phyloP scores from a whole-genome alignment of 768 basidiomycete genomes.

The Termitomyces sp. region DNA sequence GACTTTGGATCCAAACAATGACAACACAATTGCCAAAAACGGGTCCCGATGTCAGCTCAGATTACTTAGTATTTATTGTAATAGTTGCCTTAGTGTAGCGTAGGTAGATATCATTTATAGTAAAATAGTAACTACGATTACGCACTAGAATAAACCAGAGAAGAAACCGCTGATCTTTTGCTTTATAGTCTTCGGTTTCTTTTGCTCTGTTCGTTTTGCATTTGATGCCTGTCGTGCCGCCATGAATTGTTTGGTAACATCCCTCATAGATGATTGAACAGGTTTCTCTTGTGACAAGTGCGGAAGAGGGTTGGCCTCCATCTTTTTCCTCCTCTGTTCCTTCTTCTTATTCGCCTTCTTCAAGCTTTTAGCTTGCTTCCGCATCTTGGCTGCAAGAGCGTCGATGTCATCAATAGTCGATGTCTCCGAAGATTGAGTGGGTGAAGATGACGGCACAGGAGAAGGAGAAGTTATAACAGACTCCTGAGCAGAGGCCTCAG shows the following conservation, averaged over 20 bases:
- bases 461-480: neutral
- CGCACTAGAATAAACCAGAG: constrained; percentile 8
- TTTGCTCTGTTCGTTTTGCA: neutral
- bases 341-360: constrained; percentile 2
- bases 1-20: constrained; percentile 30
- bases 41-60: neutral
- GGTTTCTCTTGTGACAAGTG: neutral
- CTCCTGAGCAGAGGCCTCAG: neutral
- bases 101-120: too few species aligned
- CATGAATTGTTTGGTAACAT: neutral
- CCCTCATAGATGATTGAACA: constrained; percentile 1
- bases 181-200: constrained; percentile 2
- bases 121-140: too few species aligned
- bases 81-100: too few species aligned
- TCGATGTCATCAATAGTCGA: neutral
- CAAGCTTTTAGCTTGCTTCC: constrained; percentile 3
- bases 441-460: neutral
- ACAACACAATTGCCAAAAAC: constrained; percentile 19
- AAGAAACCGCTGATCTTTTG: constrained; percentile 15
- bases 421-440: neutral
- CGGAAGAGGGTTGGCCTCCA: neutral
- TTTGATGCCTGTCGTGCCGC: constrained; percentile 2
- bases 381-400: constrained; percentile 6
- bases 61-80: too few species aligned
- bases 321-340: neutral